Conservation (phyloP, 1,284 basidiomycete genomes). For the Apiotrichum siamense region DNA sequence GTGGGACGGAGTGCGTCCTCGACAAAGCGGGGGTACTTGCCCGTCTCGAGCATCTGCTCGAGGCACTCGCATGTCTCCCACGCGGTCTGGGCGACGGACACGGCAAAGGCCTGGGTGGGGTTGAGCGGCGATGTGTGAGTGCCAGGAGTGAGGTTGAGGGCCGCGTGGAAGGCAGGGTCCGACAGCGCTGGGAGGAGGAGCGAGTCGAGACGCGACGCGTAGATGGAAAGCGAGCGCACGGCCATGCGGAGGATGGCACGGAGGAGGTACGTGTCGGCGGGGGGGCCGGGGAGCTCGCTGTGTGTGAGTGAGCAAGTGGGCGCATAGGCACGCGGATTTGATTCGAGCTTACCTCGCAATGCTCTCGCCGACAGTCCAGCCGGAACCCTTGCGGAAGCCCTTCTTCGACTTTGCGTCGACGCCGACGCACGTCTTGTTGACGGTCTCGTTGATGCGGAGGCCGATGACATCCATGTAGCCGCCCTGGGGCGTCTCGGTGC, state of each 20-base stretch:
- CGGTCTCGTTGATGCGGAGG: constrained; percentile 43
- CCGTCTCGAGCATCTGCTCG: constrained; percentile 44
- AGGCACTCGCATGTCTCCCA: constrained; percentile 48
- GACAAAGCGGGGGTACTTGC: constrained; percentile 45
- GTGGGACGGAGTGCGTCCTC: constrained; percentile 57
- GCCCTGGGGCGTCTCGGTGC: constrained; percentile 13
- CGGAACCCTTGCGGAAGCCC: constrained; percentile 42
- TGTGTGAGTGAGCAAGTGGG: constrained; percentile 8
- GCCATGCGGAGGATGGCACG: constrained; percentile 45
- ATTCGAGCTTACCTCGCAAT: constrained; percentile 41
- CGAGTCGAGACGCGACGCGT: constrained; percentile 46
- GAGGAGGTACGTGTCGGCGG: constrained; percentile 45
- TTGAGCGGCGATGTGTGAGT: constrained; percentile 38
- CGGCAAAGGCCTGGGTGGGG: constrained; percentile 40
- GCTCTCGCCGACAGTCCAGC: constrained; percentile 41
- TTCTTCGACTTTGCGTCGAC: constrained; percentile 46
- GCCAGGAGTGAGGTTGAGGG: constrained; percentile 33
- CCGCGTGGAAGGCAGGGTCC: constrained; percentile 35
- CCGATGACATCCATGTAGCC: constrained; percentile 47
- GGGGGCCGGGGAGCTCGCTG: constrained; percentile 40
- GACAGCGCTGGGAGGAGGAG: constrained; percentile 45
- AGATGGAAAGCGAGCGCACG: constrained; percentile 45
- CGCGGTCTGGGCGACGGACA: constrained; percentile 46
- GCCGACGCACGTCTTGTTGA: constrained; percentile 44
- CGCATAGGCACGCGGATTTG: neutral